Evolutionary conservation across 176 grass and related monocot species (phyloP).

Genomic region (Oryza meridionalis): DNA sequence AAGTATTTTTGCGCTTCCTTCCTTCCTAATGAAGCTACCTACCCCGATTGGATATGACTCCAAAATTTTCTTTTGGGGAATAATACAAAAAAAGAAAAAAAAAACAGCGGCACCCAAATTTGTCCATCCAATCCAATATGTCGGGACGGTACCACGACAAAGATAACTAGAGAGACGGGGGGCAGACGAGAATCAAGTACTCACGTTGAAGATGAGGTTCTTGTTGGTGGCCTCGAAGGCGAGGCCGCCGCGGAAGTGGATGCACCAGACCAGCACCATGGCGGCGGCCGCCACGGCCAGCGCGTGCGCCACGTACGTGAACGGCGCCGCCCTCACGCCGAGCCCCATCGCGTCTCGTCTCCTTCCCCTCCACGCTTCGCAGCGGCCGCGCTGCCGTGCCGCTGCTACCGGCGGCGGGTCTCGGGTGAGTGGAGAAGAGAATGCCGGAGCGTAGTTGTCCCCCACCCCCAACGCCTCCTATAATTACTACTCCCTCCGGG

Average conservation of each 20-base stretch:
- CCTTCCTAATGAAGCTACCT: neutral
- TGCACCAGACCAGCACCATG: conserved; percentile 76
- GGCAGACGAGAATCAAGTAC: neutral
- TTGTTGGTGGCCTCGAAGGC: conserved; percentile 70
- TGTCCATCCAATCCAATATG: neutral
- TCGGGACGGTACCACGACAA: neutral
- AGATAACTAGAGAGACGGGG: neutral
- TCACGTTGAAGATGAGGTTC: conserved; percentile 83
- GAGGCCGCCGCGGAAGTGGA: conserved; percentile 75
- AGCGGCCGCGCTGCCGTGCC: neutral
- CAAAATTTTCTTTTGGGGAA: neutral
- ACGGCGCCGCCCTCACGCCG: conserved; percentile 62
- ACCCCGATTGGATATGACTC: neutral
- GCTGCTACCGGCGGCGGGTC: neutral
- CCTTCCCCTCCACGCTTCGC: neutral
- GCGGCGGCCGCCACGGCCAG: conserved; percentile 58
- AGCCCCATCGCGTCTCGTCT: conserved; percentile 9
- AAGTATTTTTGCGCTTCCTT: neutral
- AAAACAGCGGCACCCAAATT: neutral
- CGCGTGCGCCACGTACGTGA: conserved; percentile 75
- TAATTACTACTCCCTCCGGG: too few species aligned
- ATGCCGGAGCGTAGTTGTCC: conserved; percentile 21
- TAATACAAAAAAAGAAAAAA: neutral
- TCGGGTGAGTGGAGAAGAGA: neutral
- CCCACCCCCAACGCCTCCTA: neutral